Evolutionary conservation across 768 basidiomycete genomes (phyloP).

Genomic region (Lyophyllum decastes): DNA sequence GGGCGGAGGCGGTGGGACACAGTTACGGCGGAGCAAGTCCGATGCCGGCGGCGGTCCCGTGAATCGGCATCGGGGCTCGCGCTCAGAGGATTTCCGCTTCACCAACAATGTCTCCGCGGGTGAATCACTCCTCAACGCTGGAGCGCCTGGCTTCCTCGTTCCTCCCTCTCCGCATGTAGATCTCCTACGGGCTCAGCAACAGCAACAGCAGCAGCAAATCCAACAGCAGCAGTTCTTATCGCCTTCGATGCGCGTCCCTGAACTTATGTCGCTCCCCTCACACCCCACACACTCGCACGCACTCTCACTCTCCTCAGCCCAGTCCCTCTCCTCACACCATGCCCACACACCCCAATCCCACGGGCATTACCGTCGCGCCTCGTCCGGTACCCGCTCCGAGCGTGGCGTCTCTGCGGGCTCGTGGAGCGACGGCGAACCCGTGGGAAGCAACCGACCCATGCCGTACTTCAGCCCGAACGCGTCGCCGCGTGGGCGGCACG

Average conservation of each 20-base stretch:
- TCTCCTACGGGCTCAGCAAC: slow-evolving; percentile 24
- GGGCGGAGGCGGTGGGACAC: slow-evolving; percentile 1
- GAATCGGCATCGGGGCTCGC: slow-evolving; percentile 27
- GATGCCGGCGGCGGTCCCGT: slow-evolving; percentile 17
- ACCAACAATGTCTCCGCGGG: not conserved
- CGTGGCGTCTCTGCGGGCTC: slow-evolving; percentile 33
- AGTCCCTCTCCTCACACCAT: slow-evolving; percentile 1
- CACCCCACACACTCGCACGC: slow-evolving; percentile 22
- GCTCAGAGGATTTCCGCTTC: slow-evolving; percentile 49
- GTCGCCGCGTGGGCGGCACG: slow-evolving; percentile 54
- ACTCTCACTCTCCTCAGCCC: slow-evolving; percentile 6
- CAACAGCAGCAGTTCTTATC: slow-evolving; percentile 21
- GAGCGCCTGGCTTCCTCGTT: slow-evolving; percentile 6
- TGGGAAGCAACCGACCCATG: slow-evolving; percentile 45
- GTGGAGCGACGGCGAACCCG: slow-evolving; percentile 21
- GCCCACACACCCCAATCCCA: slow-evolving; percentile 7
- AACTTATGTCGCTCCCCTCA: slow-evolving; percentile 6
- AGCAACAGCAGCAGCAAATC: slow-evolving; percentile 24
- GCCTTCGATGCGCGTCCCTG: slow-evolving; percentile 15
- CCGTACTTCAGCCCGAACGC: slow-evolving; percentile 74
- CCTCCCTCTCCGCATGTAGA: slow-evolving; percentile 22
- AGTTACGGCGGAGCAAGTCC: slow-evolving; percentile 29
- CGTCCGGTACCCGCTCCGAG: slow-evolving; percentile 41
- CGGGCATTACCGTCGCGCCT: slow-evolving; percentile 42
- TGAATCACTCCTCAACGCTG: not conserved